A percentile compares a stretch with the other conserved stretches of the same genome.
Evolutionary conservation across 2,329 filamentous ascomycete genomes (phyloP).

Genomic region (Coniochaeta hoffmannii): DNA sequence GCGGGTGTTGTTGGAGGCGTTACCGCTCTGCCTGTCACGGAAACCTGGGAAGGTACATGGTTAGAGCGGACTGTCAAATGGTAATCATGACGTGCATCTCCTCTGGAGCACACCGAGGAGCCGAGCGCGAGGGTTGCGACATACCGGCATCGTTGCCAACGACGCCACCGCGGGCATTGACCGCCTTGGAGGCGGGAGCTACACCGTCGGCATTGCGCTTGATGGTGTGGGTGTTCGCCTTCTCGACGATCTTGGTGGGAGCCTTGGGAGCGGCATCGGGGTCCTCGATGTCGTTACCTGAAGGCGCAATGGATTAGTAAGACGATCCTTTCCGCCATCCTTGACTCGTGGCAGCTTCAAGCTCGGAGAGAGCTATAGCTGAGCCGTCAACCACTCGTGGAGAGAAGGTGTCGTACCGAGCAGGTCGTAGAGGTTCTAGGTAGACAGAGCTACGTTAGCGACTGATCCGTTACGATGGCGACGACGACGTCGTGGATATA

Average conservation of each 20-base stretch:
- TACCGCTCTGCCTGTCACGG: constrained; percentile 79
- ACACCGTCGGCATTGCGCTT: constrained; percentile 85
- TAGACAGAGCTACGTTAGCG: constrained; percentile 16
- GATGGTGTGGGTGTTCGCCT: constrained; percentile 62
- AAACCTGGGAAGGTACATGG: constrained; percentile 52
- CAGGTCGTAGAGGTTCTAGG: constrained; percentile 95
- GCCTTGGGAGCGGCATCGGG: constrained; percentile 63
- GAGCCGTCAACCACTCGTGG: constrained; percentile 8
- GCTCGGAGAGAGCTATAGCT: constrained; percentile 14
- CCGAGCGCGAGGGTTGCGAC: constrained; percentile 21
- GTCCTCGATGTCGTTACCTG: constrained; percentile 58
- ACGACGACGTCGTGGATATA: not conserved
- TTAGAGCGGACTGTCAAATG: constrained; percentile 13
- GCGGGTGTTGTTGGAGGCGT: constrained; percentile 74
- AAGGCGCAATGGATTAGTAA: constrained; percentile 14
- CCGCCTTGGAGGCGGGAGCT: constrained; percentile 46
- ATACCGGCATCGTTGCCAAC: constrained; percentile 82
- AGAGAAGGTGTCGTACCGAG: constrained; percentile 56
- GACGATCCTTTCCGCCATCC: constrained; percentile 7
- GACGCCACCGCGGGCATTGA: constrained; percentile 46
- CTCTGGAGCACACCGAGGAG: not conserved
- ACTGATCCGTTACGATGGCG: not conserved
- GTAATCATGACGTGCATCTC: not conserved
- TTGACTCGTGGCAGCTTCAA: not conserved
- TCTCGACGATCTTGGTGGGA: constrained; percentile 85